Conservation (phyloP, 2,329 filamentous ascomycete genomes). For the Aspergillus pseudoglaucus region DNA sequence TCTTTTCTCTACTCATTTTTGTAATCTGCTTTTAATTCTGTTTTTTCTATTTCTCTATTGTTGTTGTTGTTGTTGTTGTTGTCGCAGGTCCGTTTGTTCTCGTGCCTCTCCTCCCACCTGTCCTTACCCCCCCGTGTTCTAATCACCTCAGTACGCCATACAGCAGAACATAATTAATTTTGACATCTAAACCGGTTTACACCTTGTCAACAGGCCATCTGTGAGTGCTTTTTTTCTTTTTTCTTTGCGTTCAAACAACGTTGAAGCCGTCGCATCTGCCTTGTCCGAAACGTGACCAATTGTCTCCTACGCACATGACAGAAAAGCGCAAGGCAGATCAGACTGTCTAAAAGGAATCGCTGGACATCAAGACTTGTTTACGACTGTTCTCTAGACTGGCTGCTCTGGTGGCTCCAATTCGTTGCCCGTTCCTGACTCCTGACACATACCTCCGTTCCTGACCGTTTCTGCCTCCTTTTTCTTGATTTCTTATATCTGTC, state of each 20-base stretch:
- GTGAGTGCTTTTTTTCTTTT: slow-evolving; percentile 1
- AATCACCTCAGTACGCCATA: no score
- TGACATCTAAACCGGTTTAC: no score
- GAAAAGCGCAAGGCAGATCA: no score
- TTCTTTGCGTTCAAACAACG: background rate
- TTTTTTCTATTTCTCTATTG: slow-evolving; percentile 12
- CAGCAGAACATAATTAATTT: no score
- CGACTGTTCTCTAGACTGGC: no score
- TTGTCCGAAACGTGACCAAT: background rate
- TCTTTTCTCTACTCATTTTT: background rate
- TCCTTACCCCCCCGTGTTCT: no score
- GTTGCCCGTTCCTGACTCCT: no score
- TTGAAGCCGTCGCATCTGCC: background rate
- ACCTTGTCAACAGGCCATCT: no score
- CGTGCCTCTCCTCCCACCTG: background rate
- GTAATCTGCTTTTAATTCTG: slow-evolving; percentile 5
- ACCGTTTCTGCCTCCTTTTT: background rate
- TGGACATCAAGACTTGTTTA: no score
- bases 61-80: slow-evolving; percentile 5
- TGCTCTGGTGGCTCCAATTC: no score
- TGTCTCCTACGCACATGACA: background rate
- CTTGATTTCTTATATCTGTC: background rate
- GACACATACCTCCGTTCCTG: no score
- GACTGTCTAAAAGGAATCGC: no score
- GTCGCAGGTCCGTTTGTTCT: slow-evolving; percentile 1